These are phyloP conservation scores for Blepharisma stoltei DNA, from an alignment of 73 alveolate species.

Conservation along the genomic window DNA sequence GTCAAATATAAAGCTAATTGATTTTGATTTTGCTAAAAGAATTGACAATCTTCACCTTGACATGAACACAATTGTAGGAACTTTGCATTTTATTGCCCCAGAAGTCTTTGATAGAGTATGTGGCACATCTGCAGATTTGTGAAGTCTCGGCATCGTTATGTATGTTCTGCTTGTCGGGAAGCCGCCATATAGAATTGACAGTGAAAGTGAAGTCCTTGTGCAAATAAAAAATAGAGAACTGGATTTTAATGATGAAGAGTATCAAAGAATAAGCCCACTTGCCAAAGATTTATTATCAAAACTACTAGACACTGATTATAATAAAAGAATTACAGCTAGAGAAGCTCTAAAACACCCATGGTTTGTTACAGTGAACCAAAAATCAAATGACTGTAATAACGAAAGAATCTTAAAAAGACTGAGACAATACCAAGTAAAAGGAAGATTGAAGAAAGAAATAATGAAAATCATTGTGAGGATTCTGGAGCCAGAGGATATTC, in stretches of 20 bases:
- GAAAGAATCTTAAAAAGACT: no score
- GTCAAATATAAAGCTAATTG: not conserved
- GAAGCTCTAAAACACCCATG: no score
- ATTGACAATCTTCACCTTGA: not conserved
- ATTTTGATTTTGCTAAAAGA: not conserved
- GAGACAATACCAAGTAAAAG: not conserved
- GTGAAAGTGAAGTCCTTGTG: not conserved
- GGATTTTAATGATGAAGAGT: no score
- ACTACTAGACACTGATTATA: no score
- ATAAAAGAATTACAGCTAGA: no score
- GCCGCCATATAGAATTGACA: slow-evolving; percentile 2
- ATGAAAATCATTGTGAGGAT: not conserved
- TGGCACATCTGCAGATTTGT: not conserved
- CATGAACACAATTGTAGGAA: not conserved
- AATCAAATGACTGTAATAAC: no score
- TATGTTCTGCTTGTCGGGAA: slow-evolving; percentile 2
- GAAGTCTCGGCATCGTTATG: slow-evolving; percentile 7
- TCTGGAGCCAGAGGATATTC: not conserved
- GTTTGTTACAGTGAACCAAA: no score
- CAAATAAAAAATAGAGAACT: not conserved
- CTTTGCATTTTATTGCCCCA: slow-evolving; percentile 24
- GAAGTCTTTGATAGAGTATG: slow-evolving; percentile 2
- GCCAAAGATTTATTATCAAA: no score
- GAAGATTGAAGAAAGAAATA: not conserved
- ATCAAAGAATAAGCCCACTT: no score